Evolutionary conservation across 805 yeast species (phyloP).

Genomic region (Tetrapisispora pingtungensis): DNA sequence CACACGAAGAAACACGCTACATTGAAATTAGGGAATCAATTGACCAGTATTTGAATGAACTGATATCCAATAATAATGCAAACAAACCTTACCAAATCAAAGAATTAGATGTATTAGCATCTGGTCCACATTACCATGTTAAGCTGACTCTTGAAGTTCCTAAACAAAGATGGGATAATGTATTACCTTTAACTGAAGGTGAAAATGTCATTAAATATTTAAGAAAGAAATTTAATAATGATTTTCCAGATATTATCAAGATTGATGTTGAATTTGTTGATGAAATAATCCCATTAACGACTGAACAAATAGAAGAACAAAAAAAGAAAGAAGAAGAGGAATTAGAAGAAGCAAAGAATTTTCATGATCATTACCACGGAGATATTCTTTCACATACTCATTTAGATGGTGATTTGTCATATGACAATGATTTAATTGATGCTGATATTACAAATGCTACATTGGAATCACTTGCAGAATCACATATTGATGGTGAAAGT

Average conservation of each 20-base stretch:
- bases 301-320: background rate
- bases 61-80: conserved; percentile 35
- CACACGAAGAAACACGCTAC: conserved; percentile 41
- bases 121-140: conserved; percentile 47
- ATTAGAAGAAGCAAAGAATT: background rate
- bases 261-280: conserved; percentile 34
- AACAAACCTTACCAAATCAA: conserved; percentile 31
- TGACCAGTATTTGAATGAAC: conserved; percentile 25
- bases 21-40: conserved; percentile 33
- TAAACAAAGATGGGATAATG: conserved; percentile 37
- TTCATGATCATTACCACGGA: conserved; percentile 1
- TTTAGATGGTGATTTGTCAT: background rate
- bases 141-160: conserved; percentile 32
- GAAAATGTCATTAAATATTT: conserved; percentile 34
- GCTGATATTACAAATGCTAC: background rate
- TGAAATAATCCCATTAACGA: conserved; percentile 10
- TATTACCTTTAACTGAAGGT: conserved; percentile 33
- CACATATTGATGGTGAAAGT: conserved; percentile 1
- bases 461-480: background rate
- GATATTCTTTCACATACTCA: background rate
- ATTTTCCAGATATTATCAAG: conserved; percentile 36
- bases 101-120: conserved; percentile 39
- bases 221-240: conserved; percentile 27
- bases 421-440: background rate
- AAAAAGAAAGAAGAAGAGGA: conserved; percentile 1